phyloP scores from a whole-genome alignment of 129 eudicot genomes.

The Daucus carota region DH1_v3.0 NC_030384.2:31680501-31681000 shows the following conservation, averaged over 20 bases:
- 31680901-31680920: neutral
- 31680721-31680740: neutral
- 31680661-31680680: neutral
- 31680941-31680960: neutral
- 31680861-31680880: neutral
- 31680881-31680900: neutral
- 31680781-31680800: neutral
- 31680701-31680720: neutral
- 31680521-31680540: slow-evolving; percentile 98
- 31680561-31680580: slow-evolving; percentile 80
- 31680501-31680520: slow-evolving; percentile 30
- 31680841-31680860: neutral
- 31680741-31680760: neutral
- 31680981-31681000: neutral
- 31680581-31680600: slow-evolving; percentile 50
- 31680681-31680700: neutral
- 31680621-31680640: neutral
- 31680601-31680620: slow-evolving; percentile 7
- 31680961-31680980: neutral
- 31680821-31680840: neutral
- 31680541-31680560: slow-evolving; percentile 96
- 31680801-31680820: neutral
- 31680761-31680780: neutral
- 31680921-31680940: neutral
- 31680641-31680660: neutral